A percentile compares a stretch with the other conserved stretches of the same genome.
Evolutionary conservation across 192 early-diverging fungal genomes (phyloP).

Genomic region (Mortierella hygrophila): DNA sequence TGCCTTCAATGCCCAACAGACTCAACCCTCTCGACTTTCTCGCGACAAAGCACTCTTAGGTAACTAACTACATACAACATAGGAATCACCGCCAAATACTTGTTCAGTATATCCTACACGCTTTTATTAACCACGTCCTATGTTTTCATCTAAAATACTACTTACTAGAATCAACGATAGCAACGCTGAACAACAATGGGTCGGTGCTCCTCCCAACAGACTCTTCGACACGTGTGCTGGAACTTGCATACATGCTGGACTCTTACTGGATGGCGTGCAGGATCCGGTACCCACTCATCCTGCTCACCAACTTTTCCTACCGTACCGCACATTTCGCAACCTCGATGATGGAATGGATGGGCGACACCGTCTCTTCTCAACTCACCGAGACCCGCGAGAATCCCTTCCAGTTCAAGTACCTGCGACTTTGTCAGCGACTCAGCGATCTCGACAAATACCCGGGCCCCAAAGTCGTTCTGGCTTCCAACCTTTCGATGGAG

Average conservation of each 20-base stretch:
- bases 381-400: slow-evolving; percentile 81
- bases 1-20: slow-evolving; percentile 79
- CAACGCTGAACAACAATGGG: slow-evolving; percentile 73
- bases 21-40: slow-evolving; percentile 75
- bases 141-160: background rate
- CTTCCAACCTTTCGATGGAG: slow-evolving; percentile 83
- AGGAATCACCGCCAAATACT: background rate
- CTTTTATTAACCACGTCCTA: background rate
- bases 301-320: slow-evolving; percentile 82
- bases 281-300: slow-evolving; percentile 76
- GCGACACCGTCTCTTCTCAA: slow-evolving; percentile 77
- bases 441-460: slow-evolving; percentile 76
- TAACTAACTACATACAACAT: slow-evolving; percentile 36
- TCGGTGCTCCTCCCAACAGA: slow-evolving; percentile 93
- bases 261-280: slow-evolving; percentile 82
- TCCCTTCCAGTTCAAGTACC: slow-evolving; percentile 92
- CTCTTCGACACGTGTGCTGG: slow-evolving; percentile 89
- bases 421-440: slow-evolving; percentile 75
- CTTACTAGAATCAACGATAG: slow-evolving; percentile 71
- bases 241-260: slow-evolving; percentile 91
- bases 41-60: slow-evolving; percentile 86
- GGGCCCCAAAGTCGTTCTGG: slow-evolving; percentile 88
- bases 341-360: slow-evolving; percentile 97
- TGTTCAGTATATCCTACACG: too few relatives aligned
- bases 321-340: slow-evolving; percentile 88